Base-by-base conservation (phyloP, 2,329 filamentous ascomycete species). In the Verticillium nonalfalfae region DNA sequence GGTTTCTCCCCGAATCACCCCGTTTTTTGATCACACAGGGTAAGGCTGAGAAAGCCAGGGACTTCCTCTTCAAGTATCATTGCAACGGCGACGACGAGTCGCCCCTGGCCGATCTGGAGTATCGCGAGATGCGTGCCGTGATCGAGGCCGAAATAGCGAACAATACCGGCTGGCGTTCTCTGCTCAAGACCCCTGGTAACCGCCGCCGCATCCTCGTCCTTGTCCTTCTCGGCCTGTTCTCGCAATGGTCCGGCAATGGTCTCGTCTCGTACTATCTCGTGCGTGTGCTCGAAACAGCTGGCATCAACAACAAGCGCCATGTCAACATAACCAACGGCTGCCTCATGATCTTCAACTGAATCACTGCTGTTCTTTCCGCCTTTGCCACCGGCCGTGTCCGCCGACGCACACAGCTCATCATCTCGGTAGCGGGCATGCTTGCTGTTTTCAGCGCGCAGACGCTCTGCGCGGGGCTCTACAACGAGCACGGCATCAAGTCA, bases 51-150 rank as follows among this genome's bases (percentile, higher is more conserved):
- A 52, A 73, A 58, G 76, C 76, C 15, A 69, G 69, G 3, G 59
- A 61, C 0, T 72, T 78, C 52, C 67, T 78, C 3, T 73, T 71
- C 52, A 70, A 68, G 54, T 72, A 71, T 57, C 70, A 71, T 58
- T 70, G 70, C 61, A 69, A 71, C 56, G 72, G 70, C 40, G 64
- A 73, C 64, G 65, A 62, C 57, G 64, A 71, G 34, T 68, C 85
- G 70, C 71, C 79, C 11, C 79, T 79, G 15, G 85, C 87, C 7
- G 80, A 85, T 66, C 82, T 83, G 68, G 83, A 87, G 68, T 85
- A 77, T 72, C 76, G 76, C 38, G 84, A 87, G 72, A 87, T 87
- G 70, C 81, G 80, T 70, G 81, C 84, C 68, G 85, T 83, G 4
- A 76, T 86, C 62, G 73, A 76, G 60, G 68, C 84, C 26, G 84